Evolutionary conservation across 2,329 filamentous ascomycete species (phyloP).

Genomic region (Botrytis aclada): DNA sequence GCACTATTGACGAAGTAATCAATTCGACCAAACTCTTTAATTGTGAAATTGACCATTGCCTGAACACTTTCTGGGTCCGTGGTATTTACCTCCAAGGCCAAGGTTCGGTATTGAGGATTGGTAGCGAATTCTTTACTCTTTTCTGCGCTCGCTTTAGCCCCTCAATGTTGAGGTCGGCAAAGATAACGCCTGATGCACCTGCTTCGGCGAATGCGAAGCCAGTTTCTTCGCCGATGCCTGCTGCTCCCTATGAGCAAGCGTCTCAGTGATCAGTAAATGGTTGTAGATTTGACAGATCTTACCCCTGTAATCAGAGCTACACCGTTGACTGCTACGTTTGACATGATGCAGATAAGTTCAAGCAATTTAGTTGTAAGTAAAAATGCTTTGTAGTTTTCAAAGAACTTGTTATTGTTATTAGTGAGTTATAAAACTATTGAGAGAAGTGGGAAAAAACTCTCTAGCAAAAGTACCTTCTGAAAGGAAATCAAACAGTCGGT

Average conservation of each 20-base stretch:
- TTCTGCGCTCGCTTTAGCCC: conserved; percentile 28
- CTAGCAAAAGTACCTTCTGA: neutral
- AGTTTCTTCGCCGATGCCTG: neutral
- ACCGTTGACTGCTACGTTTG: neutral
- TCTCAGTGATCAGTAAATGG: neutral
- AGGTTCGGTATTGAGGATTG: conserved; percentile 29
- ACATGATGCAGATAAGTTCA: neutral
- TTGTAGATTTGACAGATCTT: neutral
- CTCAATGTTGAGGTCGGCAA: conserved; percentile 33
- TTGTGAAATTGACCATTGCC: conserved; percentile 35
- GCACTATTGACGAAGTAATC: conserved; percentile 55
- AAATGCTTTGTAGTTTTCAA: neutral
- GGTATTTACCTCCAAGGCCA: conserved; percentile 34
- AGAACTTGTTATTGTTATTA: neutral
- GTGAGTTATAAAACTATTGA: neutral
- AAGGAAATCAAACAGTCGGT: neutral
- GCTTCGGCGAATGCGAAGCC: conserved; percentile 7
- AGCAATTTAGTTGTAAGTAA: neutral
- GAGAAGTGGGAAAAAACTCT: neutral
- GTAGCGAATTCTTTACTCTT: conserved; percentile 32
- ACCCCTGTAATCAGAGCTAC: neutral
- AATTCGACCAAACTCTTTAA: conserved; percentile 49
- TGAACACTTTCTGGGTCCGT: conserved; percentile 28
- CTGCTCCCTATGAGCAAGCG: neutral
- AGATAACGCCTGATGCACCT: conserved; percentile 24